phyloP scores from a whole-genome alignment of 2,329 filamentous ascomycete genomes.

The Akanthomyces lecanii region DNA sequence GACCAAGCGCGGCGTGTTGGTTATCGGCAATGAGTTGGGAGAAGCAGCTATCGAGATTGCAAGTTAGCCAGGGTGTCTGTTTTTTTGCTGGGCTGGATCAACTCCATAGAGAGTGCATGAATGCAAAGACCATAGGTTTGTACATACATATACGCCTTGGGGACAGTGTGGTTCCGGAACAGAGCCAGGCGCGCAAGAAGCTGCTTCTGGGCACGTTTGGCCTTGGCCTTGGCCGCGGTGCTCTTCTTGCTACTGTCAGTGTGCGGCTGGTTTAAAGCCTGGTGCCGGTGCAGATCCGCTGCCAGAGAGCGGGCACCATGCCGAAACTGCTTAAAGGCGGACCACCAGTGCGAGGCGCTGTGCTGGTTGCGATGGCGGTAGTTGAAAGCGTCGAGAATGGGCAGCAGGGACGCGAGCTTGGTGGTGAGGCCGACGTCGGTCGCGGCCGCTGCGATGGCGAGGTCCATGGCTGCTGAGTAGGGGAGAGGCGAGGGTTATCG shows the following conservation, averaged over 20 bases:
- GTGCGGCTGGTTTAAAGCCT: not conserved
- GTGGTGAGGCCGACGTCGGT: not conserved
- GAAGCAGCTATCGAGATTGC: constrained; percentile 48
- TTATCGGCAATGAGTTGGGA: constrained; percentile 66
- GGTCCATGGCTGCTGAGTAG: not conserved
- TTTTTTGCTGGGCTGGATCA: too few relatives aligned
- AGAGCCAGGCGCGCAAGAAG: not conserved
- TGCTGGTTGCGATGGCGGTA: constrained; percentile 93
- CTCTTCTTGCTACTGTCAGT: not conserved
- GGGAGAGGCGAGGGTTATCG: not conserved
- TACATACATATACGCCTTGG: constrained; percentile 10
- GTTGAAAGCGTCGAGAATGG: constrained; percentile 67
- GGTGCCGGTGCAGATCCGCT: constrained; percentile 28
- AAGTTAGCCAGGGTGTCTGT: not conserved
- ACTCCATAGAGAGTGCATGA: too few relatives aligned
- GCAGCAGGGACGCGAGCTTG: constrained; percentile 36
- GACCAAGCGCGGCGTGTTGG: constrained; percentile 67
- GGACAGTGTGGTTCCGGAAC: constrained; percentile 21
- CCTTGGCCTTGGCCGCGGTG: constrained; percentile 13
- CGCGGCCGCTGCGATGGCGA: not conserved
- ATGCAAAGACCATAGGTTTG: too few relatives aligned
- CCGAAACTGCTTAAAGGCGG: constrained; percentile 65
- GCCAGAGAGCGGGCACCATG: constrained; percentile 57
- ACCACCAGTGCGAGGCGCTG: constrained; percentile 74
- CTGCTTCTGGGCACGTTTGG: not conserved